A percentile compares a stretch with the other conserved stretches of the same genome.
These are phyloP conservation scores for Taphrina pruni DNA, from an alignment of 1,139 yeast genomes.

Conservation along the genomic window DNA sequence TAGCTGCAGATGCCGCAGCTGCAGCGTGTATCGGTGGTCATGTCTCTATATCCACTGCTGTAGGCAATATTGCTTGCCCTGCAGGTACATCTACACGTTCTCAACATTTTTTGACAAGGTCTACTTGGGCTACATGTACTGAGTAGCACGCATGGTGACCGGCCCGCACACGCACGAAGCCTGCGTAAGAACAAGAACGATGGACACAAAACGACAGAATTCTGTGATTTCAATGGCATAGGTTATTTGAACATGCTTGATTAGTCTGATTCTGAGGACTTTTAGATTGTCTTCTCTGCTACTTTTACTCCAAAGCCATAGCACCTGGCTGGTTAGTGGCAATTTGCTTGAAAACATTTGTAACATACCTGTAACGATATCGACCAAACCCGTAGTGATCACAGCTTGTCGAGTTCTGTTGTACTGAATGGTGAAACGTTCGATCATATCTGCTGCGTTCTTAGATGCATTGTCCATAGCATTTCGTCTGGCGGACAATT, in stretches of 20 bases:
- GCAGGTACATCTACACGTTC: too few relatives aligned
- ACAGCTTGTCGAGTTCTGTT: conserved; percentile 99
- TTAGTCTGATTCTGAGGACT: not conserved
- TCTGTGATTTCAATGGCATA: not conserved
- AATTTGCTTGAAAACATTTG: not conserved
- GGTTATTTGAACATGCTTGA: not conserved
- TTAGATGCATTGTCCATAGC: conserved; percentile 99
- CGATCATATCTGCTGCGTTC: conserved; percentile 99
- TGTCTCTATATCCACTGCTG: too few relatives aligned
- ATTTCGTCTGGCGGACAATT: conserved; percentile 97
- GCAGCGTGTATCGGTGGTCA: too few relatives aligned
- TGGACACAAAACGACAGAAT: too few relatives aligned
- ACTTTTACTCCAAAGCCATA: conserved; percentile 14
- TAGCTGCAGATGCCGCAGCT: too few relatives aligned
- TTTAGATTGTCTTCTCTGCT: too few relatives aligned
- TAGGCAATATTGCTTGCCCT: too few relatives aligned
- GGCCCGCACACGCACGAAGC: too few relatives aligned
- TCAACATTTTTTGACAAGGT: too few relatives aligned
- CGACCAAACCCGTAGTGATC: conserved; percentile 98
- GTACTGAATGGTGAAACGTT: conserved; percentile 91
- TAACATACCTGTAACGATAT: conserved; percentile 95
- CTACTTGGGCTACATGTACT: too few relatives aligned
- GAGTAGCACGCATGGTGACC: too few relatives aligned
- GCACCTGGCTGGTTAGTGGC: conserved; percentile 10
- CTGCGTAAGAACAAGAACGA: too few relatives aligned